Evolutionary conservation across 768 basidiomycete species (phyloP), one percentile per base, ranked within the genome.

Genomic region (Candolleomyces efflorescens): DNA sequence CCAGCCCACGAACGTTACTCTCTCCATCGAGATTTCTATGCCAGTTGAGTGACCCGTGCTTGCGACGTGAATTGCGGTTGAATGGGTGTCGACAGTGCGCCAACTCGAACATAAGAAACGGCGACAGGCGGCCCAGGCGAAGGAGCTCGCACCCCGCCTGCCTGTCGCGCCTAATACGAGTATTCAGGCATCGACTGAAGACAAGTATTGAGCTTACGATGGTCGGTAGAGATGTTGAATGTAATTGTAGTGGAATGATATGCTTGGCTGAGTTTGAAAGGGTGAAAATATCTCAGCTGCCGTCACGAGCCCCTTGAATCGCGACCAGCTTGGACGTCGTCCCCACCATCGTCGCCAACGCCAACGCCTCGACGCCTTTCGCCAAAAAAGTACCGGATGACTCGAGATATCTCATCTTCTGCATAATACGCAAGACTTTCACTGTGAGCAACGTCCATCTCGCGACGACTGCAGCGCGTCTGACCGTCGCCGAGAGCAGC

Each of bases 21-120:
- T 9, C 76, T 97, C n/a, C 92, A 96, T 72, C 82, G 92, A 41
- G 83, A 89, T 60, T 84, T 90, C 60, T 97, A 90, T 68, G 75
- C 78, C 18, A 78, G 80, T 82, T 64, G 66, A 73, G 73, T 68
- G 39, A 53, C 27, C 32, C 39, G 39, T 45, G 49, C 46, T 60
- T 43, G 37, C 7, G 2, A 45, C 39, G 18, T 32, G 9, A n/a
- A 39, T 36, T 26, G 20, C 23, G 60, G 27, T 62, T 44, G 53
- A 23, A 55, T n/a, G 32, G n/a, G 15, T 12, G 17, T 41, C 51
- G 37, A 32, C 79, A 70, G 86, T 96, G 82, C 83, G 94, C 23
- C 82, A 84, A 59, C 73, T 76, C 11, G 92, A 94, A 65, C 87
- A 92, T 65, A 82, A 86, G 37, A 86, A 81, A 69, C 80, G 81